Evolutionary conservation across 768 basidiomycete species (phyloP).

Genomic region (Russula dissimulans): DNA sequence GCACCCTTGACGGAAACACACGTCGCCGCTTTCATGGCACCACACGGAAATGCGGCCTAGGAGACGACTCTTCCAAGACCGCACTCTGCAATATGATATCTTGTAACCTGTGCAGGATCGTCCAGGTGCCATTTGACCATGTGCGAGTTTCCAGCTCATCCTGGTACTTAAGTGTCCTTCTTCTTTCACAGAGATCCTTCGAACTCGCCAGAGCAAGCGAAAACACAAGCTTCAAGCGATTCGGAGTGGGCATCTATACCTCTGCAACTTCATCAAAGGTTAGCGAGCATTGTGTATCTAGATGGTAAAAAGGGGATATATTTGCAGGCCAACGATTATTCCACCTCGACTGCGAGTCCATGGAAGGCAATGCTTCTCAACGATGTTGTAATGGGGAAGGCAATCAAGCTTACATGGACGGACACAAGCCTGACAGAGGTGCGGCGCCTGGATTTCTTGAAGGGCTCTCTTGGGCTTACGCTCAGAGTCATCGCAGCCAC

Average conservation of each 20-base stretch:
- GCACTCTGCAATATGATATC: slow-evolving; percentile 17
- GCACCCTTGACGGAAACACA: slow-evolving; percentile 18
- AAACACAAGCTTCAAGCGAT: slow-evolving; percentile 21
- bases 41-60: slow-evolving; percentile 20
- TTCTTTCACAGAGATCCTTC: slow-evolving; percentile 20
- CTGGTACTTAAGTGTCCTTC: not conserved
- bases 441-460: not conserved
- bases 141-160: too few relatives aligned
- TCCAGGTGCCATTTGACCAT: slow-evolving; percentile 12
- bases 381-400: slow-evolving; percentile 18
- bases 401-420: slow-evolving; percentile 3
- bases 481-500: slow-evolving; percentile 15
- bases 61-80: slow-evolving; percentile 14
- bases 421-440: slow-evolving; percentile 20
- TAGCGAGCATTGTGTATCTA: not conserved
- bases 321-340: slow-evolving; percentile 23
- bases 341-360: slow-evolving; percentile 2
- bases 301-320: not conserved
- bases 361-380: slow-evolving; percentile 22
- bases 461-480: not conserved
- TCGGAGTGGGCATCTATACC: slow-evolving; percentile 24
- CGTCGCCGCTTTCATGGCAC: slow-evolving; percentile 25
- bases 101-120: slow-evolving; percentile 1
- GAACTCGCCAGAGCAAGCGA: slow-evolving; percentile 14
- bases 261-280: slow-evolving; percentile 26